A percentile compares a stretch with the other conserved stretches of the same genome.
Conservation (phyloP, 495 filamentous ascomycete species). For the Penicillium paxilli region DNA sequence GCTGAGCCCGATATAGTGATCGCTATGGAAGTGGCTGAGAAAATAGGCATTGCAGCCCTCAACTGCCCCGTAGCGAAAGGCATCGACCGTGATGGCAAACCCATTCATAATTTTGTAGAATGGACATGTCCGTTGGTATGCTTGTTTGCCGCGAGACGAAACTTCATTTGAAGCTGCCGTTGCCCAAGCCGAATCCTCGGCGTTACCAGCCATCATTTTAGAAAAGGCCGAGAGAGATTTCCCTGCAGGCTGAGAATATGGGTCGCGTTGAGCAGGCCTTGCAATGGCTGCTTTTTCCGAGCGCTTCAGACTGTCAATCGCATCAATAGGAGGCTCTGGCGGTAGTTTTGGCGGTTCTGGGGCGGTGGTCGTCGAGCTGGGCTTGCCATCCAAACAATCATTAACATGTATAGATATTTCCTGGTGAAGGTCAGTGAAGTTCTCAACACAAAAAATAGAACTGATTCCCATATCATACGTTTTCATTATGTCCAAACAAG, state of each 20-base stretch:
- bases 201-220: slow-evolving; percentile 87
- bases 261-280: slow-evolving; percentile 74
- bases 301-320: slow-evolving; percentile 42
- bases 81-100: slow-evolving; percentile 90
- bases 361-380: slow-evolving; percentile 25
- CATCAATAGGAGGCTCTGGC: background rate
- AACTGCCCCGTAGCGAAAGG: slow-evolving; percentile 92
- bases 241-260: slow-evolving; percentile 57
- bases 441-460: background rate
- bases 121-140: slow-evolving; percentile 86
- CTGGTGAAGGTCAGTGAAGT: slow-evolving; percentile 30
- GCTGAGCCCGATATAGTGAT: slow-evolving; percentile 92
- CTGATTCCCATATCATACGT: slow-evolving; percentile 32
- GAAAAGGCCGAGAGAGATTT: slow-evolving; percentile 70
- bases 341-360: background rate
- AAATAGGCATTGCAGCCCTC: slow-evolving; percentile 94
- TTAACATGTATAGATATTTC: slow-evolving; percentile 78
- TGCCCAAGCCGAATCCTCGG: slow-evolving; percentile 89
- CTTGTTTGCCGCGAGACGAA: slow-evolving; percentile 80
- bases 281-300: slow-evolving; percentile 69
- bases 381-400: slow-evolving; percentile 82
- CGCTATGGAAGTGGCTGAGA: slow-evolving; percentile 95
- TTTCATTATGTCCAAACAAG: slow-evolving; percentile 58
- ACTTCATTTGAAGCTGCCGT: slow-evolving; percentile 77
- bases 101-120: slow-evolving; percentile 98